A percentile compares a stretch with the other conserved stretches of the same genome.
Evolutionary conservation across 805 yeast species (phyloP).

Genomic region (Isabelozyma pseudorhagii): DNA sequence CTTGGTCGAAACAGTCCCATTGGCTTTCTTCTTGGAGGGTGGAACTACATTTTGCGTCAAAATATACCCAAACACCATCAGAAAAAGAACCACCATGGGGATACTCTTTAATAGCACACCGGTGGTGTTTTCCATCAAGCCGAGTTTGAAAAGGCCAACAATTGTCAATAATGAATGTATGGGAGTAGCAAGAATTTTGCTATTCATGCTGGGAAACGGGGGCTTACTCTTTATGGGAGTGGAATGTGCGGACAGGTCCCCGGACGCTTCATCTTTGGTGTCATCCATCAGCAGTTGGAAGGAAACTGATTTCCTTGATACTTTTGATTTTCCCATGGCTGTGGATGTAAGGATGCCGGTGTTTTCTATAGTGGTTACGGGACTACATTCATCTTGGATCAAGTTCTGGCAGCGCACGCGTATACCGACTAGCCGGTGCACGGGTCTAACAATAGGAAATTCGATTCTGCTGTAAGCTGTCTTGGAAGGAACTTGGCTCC

Average conservation of each 20-base stretch:
- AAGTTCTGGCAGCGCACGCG: not conserved
- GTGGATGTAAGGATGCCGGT: no score
- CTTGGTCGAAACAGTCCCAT: slow-evolving; percentile 2
- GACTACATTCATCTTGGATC: not conserved
- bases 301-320: slow-evolving; percentile 16
- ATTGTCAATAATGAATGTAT: slow-evolving; percentile 25
- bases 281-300: slow-evolving; percentile 10
- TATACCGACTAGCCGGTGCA: not conserved
- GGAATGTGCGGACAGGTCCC: not conserved
- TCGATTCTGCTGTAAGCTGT: no score
- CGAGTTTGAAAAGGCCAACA: slow-evolving; percentile 26
- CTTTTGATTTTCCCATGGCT: not conserved
- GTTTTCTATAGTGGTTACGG: not conserved
- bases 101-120: slow-evolving; percentile 23
- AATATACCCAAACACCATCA: slow-evolving; percentile 20
- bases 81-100: slow-evolving; percentile 17
- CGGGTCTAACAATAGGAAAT: not conserved
- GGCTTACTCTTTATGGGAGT: not conserved
- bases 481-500: no score
- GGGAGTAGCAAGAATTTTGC: slow-evolving; percentile 19
- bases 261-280: not conserved
- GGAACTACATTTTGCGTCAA: slow-evolving; percentile 7
- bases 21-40: not conserved
- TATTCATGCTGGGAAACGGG: slow-evolving; percentile 12
- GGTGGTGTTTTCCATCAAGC: slow-evolving; percentile 22